Conservation (phyloP, 768 basidiomycete species). For the Pulveroboletus sp. region DNA sequence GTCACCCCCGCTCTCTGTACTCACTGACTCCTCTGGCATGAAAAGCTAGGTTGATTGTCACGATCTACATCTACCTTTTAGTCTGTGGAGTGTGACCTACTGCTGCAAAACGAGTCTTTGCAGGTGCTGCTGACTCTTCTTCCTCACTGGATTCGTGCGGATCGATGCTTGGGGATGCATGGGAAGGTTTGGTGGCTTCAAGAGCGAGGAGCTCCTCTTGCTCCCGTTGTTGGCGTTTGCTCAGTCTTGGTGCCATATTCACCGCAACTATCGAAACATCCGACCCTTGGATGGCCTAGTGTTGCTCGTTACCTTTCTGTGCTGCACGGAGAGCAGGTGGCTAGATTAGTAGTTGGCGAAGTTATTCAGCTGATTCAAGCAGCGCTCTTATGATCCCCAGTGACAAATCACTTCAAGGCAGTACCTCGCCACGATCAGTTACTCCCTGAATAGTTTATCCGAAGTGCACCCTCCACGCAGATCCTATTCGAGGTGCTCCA, state of each 20-base stretch:
- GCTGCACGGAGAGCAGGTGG: neutral
- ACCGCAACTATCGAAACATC: constrained; percentile 2
- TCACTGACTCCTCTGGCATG: constrained; percentile 27
- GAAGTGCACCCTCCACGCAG: too few species aligned
- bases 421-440: too few species aligned
- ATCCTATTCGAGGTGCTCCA: too few species aligned
- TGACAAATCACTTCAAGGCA: too few species aligned
- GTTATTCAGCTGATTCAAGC: constrained; percentile 6
- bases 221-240: constrained; percentile 84
- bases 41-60: constrained; percentile 38
- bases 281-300: neutral
- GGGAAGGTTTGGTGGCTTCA: constrained; percentile 24
- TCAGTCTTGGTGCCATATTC: constrained; percentile 66
- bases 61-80: constrained; percentile 5
- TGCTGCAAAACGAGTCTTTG: constrained; percentile 39
- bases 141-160: constrained; percentile 36
- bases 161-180: constrained; percentile 7
- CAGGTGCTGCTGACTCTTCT: constrained; percentile 29
- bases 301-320: neutral
- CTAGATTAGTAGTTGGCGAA: neutral
- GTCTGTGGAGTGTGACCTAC: constrained; percentile 29
- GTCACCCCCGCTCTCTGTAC: constrained; percentile 21
- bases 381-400: too few species aligned
- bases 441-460: too few species aligned
- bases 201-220: constrained; percentile 72